Evolutionary conservation across 352 stramenopile species (phyloP).

Genomic region (Peronospora belbahrii): DNA sequence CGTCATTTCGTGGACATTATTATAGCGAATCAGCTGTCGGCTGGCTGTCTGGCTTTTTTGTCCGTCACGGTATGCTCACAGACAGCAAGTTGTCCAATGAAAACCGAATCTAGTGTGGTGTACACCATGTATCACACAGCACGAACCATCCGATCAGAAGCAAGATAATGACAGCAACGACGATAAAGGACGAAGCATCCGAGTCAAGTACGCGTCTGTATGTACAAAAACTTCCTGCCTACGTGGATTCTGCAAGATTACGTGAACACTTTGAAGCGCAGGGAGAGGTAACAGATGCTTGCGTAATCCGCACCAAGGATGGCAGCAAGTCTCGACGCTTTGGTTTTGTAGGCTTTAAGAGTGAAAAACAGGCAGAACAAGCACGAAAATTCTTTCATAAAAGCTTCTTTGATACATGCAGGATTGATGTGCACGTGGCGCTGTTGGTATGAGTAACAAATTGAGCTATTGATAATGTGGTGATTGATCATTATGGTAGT

Average conservation of each 20-base stretch:
- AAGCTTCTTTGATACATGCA: conserved; percentile 88
- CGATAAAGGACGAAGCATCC: conserved; percentile 5
- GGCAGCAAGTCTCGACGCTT: conserved; percentile 78
- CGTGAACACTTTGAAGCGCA: conserved; percentile 68
- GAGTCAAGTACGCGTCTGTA: conserved; percentile 52
- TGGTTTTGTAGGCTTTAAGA: conserved; percentile 82
- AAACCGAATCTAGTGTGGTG: no score
- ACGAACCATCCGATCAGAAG: no score
- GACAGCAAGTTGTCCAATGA: conserved; percentile 54
- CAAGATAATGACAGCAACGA: conserved; percentile 33
- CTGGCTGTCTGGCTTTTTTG: conserved; percentile 57
- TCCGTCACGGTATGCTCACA: conserved; percentile 59
- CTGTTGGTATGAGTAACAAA: conserved; percentile 32
- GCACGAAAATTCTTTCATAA: conserved; percentile 70
- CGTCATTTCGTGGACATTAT: conserved; percentile 14
- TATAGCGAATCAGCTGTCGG: conserved; percentile 36
- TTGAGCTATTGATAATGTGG: not conserved
- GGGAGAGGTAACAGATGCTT: conserved; percentile 85
- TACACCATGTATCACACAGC: not conserved
- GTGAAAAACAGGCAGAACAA: conserved; percentile 41
- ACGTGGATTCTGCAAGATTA: conserved; percentile 66
- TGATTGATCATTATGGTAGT: not conserved
- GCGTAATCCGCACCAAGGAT: conserved; percentile 86
- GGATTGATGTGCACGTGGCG: conserved; percentile 78
- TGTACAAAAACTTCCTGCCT: conserved; percentile 75